Evolutionary conservation across 2,329 filamentous ascomycete species (phyloP).

Genomic region (Penicillium oxalicum): DNA sequence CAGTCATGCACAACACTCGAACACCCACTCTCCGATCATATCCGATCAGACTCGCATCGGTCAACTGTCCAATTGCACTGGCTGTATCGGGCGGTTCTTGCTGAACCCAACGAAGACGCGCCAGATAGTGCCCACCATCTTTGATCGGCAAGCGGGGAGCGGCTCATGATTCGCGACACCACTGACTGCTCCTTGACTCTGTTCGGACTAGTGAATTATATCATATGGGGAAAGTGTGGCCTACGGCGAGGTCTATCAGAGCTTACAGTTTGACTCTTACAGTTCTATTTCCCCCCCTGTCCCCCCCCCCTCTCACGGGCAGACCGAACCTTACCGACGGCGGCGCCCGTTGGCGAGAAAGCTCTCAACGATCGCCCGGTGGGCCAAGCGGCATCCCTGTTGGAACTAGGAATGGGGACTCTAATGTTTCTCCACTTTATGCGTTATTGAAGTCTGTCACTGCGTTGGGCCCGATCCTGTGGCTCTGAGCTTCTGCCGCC

Average conservation of each 20-base stretch:
- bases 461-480: neutral
- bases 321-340: no score
- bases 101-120: neutral
- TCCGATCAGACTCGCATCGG: slow-evolving; percentile 15
- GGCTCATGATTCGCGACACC: slow-evolving; percentile 17
- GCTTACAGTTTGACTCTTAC: no score
- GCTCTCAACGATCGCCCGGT: no score
- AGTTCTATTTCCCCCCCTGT: no score
- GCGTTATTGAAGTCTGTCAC: slow-evolving; percentile 2
- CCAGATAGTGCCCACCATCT: neutral
- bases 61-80: slow-evolving; percentile 9
- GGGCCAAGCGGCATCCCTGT: no score
- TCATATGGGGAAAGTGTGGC: slow-evolving; percentile 4
- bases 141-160: slow-evolving; percentile 11
- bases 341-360: neutral
- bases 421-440: neutral
- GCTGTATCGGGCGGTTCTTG: slow-evolving; percentile 9
- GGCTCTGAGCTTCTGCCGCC: neutral
- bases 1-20: slow-evolving; percentile 22
- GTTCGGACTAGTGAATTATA: slow-evolving; percentile 1
- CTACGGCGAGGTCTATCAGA: no score
- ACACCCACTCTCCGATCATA: slow-evolving; percentile 6
- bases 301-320: neutral
- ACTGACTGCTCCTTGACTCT: slow-evolving; percentile 10
- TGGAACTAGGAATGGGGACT: slow-evolving; percentile 2